These are phyloP conservation scores for Ganoderma boninense DNA, from an alignment of 1,284 basidiomycete genomes.

Conservation along the genomic window DNA sequence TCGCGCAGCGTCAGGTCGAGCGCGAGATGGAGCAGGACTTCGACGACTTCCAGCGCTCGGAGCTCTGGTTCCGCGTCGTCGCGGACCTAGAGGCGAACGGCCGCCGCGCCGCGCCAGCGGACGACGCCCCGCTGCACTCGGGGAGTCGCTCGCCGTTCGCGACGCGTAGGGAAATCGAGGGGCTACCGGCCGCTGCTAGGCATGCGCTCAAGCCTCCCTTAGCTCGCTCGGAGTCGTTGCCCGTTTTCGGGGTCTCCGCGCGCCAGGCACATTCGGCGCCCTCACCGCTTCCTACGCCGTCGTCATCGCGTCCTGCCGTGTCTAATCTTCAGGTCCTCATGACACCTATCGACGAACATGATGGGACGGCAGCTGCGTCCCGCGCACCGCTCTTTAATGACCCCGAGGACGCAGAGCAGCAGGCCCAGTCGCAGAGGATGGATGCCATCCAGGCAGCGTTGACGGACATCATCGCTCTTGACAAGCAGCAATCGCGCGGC, in stretches of 20 bases:
- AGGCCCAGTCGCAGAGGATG: conserved; percentile 71
- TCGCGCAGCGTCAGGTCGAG: conserved; percentile 87
- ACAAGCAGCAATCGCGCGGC: conserved; percentile 50
- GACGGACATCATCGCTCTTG: conserved; percentile 91
- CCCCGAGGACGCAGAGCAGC: conserved; percentile 65
- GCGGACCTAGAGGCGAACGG: conserved; percentile 66
- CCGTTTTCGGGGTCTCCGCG: conserved; percentile 43
- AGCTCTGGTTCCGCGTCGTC: conserved; percentile 90
- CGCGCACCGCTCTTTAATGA: conserved; percentile 85
- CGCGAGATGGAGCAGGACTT: conserved; percentile 93
- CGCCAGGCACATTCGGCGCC: conserved; percentile 35
- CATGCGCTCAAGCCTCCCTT: conserved; percentile 13
- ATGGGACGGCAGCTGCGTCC: conserved; percentile 53
- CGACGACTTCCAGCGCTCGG: conserved; percentile 85
- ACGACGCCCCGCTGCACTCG: conserved; percentile 15
- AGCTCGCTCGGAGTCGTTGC: conserved; percentile 51
- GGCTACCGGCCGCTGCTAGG: conserved; percentile 10
- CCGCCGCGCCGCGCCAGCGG: conserved; percentile 25
- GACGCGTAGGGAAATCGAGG: conserved; percentile 23
- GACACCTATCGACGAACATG: conserved; percentile 61
- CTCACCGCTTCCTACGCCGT: conserved; percentile 15
- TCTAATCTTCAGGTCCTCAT: conserved; percentile 80
- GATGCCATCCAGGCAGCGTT: conserved; percentile 94
- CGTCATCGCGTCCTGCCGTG: conserved; percentile 46
- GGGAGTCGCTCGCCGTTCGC: conserved; percentile 26